Conservation (phyloP, 352 stramenopile species). For the Phytophthora citrophthora region DNA sequence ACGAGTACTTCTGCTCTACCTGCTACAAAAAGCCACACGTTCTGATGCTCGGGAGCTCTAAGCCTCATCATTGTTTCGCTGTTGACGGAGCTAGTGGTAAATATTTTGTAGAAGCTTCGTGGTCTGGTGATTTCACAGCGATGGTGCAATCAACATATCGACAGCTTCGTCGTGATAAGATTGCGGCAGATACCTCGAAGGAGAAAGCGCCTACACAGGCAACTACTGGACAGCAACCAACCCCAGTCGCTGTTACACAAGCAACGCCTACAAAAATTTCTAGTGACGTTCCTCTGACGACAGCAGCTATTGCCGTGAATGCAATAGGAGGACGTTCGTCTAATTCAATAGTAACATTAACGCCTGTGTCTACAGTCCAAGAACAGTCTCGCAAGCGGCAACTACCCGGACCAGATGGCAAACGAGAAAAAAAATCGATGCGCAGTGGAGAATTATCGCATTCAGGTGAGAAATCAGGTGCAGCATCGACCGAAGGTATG, state of each 20-base stretch:
- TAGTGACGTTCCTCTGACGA: not conserved
- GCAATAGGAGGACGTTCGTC: conserved; percentile 6
- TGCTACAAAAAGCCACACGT: conserved; percentile 67
- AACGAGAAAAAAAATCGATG: conserved; percentile 22
- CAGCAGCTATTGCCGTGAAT: conserved; percentile 1
- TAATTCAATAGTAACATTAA: not conserved
- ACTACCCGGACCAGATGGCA: conserved; percentile 23
- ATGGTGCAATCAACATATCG: conserved; percentile 41
- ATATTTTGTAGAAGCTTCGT: conserved; percentile 45
- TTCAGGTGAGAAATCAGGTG: conserved; percentile 2
- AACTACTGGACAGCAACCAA: conserved; percentile 7
- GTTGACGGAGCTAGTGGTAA: conserved; percentile 66
- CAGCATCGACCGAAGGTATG: conserved; percentile 30
- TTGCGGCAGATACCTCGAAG: conserved; percentile 8
- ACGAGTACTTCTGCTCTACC: conserved; percentile 63
- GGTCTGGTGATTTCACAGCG: conserved; percentile 42
- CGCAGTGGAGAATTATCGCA: conserved; percentile 1
- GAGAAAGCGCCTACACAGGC: conserved; percentile 8
- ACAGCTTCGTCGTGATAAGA: conserved; percentile 38
- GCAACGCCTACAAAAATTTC: conserved; percentile 2
- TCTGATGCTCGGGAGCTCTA: conserved; percentile 42
- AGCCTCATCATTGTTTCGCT: conserved; percentile 57
- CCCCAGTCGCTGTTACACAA: not conserved
- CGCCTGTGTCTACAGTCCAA: conserved; percentile 3
- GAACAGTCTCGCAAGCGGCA: conserved; percentile 40